phyloP scores from a whole-genome alignment of 805 yeast species.

The Debaryomyces prosopidis region DNA sequence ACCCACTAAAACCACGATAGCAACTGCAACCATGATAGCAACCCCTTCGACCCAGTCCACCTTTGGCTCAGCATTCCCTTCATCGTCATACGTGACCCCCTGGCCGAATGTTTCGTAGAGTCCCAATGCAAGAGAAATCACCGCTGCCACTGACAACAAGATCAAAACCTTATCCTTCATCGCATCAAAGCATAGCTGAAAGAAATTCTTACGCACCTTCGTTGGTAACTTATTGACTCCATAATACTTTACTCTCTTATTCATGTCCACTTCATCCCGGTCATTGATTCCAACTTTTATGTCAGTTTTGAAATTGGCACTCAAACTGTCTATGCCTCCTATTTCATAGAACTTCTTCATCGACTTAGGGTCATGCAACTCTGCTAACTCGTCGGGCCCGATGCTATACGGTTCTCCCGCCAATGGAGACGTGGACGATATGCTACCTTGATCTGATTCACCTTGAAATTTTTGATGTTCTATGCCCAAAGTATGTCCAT shows the following conservation, averaged over 20 bases:
- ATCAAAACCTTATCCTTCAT: slow-evolving; percentile 89
- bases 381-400: slow-evolving; percentile 34
- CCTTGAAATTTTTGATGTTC: not conserved
- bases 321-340: slow-evolving; percentile 46
- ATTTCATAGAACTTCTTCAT: slow-evolving; percentile 38
- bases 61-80: slow-evolving; percentile 73
- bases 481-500: not conserved
- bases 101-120: slow-evolving; percentile 90
- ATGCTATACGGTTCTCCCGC: slow-evolving; percentile 11
- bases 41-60: slow-evolving; percentile 99
- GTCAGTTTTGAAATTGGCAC: slow-evolving; percentile 36
- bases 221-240: slow-evolving; percentile 77
- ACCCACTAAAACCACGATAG: slow-evolving; percentile 89
- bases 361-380: slow-evolving; percentile 65
- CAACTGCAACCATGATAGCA: slow-evolving; percentile 89
- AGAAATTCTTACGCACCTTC: slow-evolving; percentile 65
- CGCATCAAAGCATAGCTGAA: slow-evolving; percentile 73
- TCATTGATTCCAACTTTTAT: slow-evolving; percentile 41
- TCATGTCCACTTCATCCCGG: slow-evolving; percentile 28
- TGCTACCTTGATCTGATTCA: slow-evolving; percentile 4
- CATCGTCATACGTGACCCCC: slow-evolving; percentile 72
- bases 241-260: slow-evolving; percentile 46
- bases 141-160: slow-evolving; percentile 80
- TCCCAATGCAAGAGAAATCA: slow-evolving; percentile 86
- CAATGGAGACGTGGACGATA: slow-evolving; percentile 17